Base-by-base conservation (phyloP, 306 rosid species). In the Acmispon strigosus region DNA sequence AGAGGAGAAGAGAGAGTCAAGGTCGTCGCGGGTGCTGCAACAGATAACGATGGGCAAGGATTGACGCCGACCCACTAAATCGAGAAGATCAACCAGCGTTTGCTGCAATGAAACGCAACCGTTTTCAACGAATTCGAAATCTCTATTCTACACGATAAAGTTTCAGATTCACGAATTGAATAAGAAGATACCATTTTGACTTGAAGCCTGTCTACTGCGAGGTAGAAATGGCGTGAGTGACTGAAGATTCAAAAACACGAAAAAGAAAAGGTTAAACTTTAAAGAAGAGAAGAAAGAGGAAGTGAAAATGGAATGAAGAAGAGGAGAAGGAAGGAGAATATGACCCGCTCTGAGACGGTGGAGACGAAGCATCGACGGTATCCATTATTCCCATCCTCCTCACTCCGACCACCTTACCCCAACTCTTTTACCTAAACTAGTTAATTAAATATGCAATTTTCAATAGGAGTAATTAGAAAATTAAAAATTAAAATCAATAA, bases 1-100 rank as follows among this genome's bases (percentile, higher is more conserved):
- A 60, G 92, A 80, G 55, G 87, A 87, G 78, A 84, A 86, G 70
- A 87, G 90, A 86, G 90, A 83, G 55, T 89, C 98, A 20, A 92
- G 92, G 66, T 89, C 96, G 73, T 92, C 98, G 43, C 92, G 92
- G 37, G 88, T 86, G 78, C 95, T 92, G 76, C 98, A 89, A 43
- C 92, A 84, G 48, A 92, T 83, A 11, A 84, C 89, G 66, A 89
- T 84, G 0, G 97, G 99, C 14, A 94, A 76, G 56, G 78, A 74
- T 7, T 87, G 76, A 36, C 97, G 91, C 19, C 84, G 84, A 34
- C 95, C 92, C 44, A 84, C 97, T 80, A 87, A 79, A 50, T 84
- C 92, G 60, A 94, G 73, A 32, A 91, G 80, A 43, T 89, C 92
- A 77, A 87, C 69, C 76, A 91, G 63, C 37, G 96, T 92, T 81